Percentiles rank a stretch among this genome's conserved stretches.
Evolutionary conservation across 768 basidiomycete genomes (phyloP).

Genomic region (Strobilomyces dryophilus): DNA sequence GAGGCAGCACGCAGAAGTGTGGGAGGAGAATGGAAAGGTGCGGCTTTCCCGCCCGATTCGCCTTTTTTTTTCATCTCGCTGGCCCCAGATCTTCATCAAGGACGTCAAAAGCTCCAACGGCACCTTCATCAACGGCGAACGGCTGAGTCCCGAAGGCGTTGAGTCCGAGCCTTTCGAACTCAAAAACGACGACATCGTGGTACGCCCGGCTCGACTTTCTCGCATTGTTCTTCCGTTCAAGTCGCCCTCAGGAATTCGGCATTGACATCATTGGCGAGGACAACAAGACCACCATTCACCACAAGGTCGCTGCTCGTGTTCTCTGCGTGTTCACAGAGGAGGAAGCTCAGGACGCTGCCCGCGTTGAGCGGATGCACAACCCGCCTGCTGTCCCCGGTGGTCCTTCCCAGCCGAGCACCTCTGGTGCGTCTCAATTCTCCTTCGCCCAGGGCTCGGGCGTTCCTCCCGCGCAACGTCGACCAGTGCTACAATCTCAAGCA

Average conservation of each 20-base stretch:
- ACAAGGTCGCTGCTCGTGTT: constrained; percentile 96
- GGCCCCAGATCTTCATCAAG: constrained; percentile 85
- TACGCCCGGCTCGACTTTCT: constrained; percentile 40
- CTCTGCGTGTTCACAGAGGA: constrained; percentile 84
- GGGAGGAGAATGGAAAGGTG: constrained; percentile 89
- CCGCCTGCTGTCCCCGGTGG: constrained; percentile 25
- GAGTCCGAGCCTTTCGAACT: constrained; percentile 93
- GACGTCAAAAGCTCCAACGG: constrained; percentile 98
- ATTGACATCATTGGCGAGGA: constrained; percentile 99
- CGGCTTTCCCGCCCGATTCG: constrained; percentile 11
- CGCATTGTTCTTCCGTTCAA: constrained; percentile 4
- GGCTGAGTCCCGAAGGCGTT: constrained; percentile 82
- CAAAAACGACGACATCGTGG: constrained; percentile 93
- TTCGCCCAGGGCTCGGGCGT: constrained; percentile 36
- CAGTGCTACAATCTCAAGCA: constrained; percentile 55
- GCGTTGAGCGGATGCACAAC: constrained; percentile 63
- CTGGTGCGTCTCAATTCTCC: constrained; percentile 34
- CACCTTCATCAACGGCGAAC: constrained; percentile 95
- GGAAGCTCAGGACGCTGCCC: constrained; percentile 72
- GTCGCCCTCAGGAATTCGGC: constrained; percentile 78
- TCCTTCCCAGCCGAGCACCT: constrained; percentile 34
- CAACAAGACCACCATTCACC: constrained; percentile 96
- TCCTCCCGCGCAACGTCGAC: constrained; percentile 47
- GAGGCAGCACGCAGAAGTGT: constrained; percentile 96
- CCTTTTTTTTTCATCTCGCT: constrained; percentile 11